These are phyloP conservation scores for Neurospora tetrasperma DNA, from an alignment of 495 filamentous ascomycete genomes.

Conservation along the genomic window DNA sequence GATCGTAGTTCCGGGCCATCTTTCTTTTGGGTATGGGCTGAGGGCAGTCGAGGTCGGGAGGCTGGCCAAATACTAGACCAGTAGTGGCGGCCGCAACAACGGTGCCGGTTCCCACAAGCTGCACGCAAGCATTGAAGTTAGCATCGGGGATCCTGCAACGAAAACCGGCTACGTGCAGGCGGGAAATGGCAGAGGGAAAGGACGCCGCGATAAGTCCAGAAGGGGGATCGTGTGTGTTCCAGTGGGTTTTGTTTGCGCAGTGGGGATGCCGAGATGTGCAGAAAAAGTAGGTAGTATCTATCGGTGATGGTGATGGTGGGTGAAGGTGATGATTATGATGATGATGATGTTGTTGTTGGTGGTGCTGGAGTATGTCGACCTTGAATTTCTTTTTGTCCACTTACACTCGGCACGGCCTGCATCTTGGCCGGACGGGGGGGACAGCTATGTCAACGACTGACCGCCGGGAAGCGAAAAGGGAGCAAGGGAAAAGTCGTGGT, in stretches of 20 bases:
- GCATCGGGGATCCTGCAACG: constrained; percentile 1
- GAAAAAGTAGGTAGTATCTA: not conserved
- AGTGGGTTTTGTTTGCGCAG: not conserved
- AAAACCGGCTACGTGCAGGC: constrained; percentile 9
- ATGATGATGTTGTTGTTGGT: not conserved
- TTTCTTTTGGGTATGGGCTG: constrained; percentile 28
- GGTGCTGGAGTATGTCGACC: not conserved
- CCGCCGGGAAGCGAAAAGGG: constrained; percentile 28
- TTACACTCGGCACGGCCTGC: constrained; percentile 57
- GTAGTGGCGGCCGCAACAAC: constrained; percentile 49
- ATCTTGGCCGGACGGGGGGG: constrained; percentile 33
- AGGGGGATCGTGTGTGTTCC: not conserved
- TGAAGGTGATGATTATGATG: not conserved
- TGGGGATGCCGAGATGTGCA: not conserved
- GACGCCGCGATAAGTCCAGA: not conserved
- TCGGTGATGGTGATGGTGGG: not conserved
- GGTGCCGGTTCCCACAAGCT: constrained; percentile 50
- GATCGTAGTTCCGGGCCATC: constrained; percentile 32
- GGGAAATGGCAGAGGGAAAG: not conserved
- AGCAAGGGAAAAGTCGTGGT: constrained; percentile 25
- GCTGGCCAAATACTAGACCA: constrained; percentile 43
- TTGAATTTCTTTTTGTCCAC: constrained; percentile 19
- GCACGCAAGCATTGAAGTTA: constrained; percentile 9
- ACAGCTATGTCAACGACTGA: constrained; percentile 28
- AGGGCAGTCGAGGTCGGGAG: constrained; percentile 25